Conservation (phyloP, 768 basidiomycete genomes). For the Tephrocybe sp. region DNA sequence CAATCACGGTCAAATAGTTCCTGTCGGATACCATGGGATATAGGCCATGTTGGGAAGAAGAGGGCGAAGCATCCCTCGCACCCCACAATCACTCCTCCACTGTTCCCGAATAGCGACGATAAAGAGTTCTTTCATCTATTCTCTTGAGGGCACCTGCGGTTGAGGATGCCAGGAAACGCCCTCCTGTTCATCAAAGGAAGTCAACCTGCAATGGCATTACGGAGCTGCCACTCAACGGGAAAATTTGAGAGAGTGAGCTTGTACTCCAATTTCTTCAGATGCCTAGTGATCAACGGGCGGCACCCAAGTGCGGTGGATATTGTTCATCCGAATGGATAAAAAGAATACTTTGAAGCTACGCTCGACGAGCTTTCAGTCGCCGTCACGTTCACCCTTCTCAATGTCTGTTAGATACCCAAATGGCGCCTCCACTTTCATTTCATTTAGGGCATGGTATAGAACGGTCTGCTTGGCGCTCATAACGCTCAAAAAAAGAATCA, state of each 20-base stretch:
- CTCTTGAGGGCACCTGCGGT: not conserved
- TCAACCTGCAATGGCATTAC: constrained; percentile 1
- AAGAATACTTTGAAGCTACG: constrained; percentile 9
- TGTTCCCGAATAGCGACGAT: constrained; percentile 7
- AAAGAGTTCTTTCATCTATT: constrained; percentile 7
- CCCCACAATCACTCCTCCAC: not conserved
- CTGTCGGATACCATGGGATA: constrained; percentile 6
- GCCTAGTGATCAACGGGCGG: not conserved
- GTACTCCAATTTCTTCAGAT: not conserved
- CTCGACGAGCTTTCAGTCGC: constrained; percentile 1
- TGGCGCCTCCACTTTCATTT: too few relatives aligned
- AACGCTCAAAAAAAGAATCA: too few relatives aligned
- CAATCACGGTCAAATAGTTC: constrained; percentile 5
- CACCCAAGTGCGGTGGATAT: constrained; percentile 1
- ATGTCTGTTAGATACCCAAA: too few relatives aligned
- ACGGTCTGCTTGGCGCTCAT: too few relatives aligned
- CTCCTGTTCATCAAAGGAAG: constrained; percentile 4
- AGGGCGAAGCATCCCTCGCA: not conserved
- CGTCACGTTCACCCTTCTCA: too few relatives aligned
- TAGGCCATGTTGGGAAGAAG: constrained; percentile 7
- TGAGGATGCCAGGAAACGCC: constrained; percentile 1
- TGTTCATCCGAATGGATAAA: constrained; percentile 9
- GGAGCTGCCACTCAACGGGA: constrained; percentile 2
- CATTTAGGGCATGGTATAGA: too few relatives aligned
- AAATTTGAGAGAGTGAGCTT: constrained; percentile 2